Evolutionary conservation across 2,329 filamentous ascomycete species (phyloP), one percentile per base, ranked within the genome.

Genomic region (Tolypocladium nubicola): DNA sequence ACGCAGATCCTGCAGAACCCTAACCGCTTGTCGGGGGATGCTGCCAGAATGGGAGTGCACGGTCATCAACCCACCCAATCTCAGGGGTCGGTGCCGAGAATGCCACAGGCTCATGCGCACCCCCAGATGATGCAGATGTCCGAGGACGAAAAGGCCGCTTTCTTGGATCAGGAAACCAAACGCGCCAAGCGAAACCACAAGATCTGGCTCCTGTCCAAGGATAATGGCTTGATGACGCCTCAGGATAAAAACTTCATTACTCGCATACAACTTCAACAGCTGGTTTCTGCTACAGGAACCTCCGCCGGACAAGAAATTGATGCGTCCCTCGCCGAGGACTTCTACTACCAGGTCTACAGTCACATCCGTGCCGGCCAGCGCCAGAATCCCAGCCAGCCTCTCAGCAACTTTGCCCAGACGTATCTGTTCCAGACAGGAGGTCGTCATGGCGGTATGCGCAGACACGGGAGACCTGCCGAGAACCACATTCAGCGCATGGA

Each of bases 221-320:
- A 96, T 66, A 99, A 99, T 67, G 94, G 94, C 30, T 76, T 99
- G 60, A 99, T 99, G 94, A 99, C 94, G 4, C 94, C 94, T 0
- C 93, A 97, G 69, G 94, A 99, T 74, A 99, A 99, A 79, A 99
- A 97, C 70, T 99, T 97, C 73, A 96, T 99, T 63, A 97, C 94
- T 6, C 86, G 94, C 21, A 99, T 99, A 62, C 94, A 99, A 71
- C 80, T 99, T 55, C 94, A 99, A 74, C 94, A 99, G 70, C 82
- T 99, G 40, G 90, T 99, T 56, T 86, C 93, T 13, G 92, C 94
- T 10, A 96, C 91, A 30, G 93, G 93, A 11, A 94, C 91, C 66
- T 82, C 91, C 4, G 87, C 87, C 56, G 91, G 96, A 61, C 82
- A 86, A 52, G 88, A 87, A 52, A 84, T 85, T 0, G 92, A 97